Percentiles rank a stretch among this genome's conserved stretches.
Conservation (phyloP, 1,139 yeast species). For the Geotrichum australiense region DNA sequence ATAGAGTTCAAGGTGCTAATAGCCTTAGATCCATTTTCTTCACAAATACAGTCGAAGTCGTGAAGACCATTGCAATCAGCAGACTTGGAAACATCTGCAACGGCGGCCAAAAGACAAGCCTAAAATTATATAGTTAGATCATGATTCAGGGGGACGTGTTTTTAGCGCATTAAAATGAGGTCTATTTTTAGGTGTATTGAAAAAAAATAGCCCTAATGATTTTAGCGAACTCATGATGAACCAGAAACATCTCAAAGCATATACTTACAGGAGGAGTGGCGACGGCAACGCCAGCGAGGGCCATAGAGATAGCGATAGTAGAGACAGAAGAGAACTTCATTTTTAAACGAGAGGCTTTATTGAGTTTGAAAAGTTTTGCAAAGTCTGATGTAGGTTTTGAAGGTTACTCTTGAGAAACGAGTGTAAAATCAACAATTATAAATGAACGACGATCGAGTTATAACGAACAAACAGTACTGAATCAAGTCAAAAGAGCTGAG, state of each 20-base stretch:
- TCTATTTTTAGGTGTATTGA: too few relatives aligned
- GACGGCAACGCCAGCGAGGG: conserved; percentile 31
- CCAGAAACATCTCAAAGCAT: too few relatives aligned
- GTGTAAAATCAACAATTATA: too few relatives aligned
- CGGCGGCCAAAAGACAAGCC: conserved; percentile 87
- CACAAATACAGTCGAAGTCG: conserved; percentile 61
- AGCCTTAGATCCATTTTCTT: conserved; percentile 44
- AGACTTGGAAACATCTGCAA: conserved; percentile 55
- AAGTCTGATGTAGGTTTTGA: not conserved
- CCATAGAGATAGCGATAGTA: conserved; percentile 41
- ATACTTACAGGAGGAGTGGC: conserved; percentile 51
- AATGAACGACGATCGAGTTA: too few relatives aligned
- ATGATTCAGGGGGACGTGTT: too few relatives aligned
- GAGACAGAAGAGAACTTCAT: conserved; percentile 41
- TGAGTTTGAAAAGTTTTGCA: not conserved
- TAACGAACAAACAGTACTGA: too few relatives aligned
- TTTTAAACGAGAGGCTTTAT: too few relatives aligned
- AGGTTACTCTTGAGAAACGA: too few relatives aligned
- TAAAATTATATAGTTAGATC: not conserved
- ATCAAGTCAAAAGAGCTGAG: not conserved
- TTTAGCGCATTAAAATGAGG: too few relatives aligned
- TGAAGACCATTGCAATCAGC: conserved; percentile 45
- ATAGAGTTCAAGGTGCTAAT: conserved; percentile 52
- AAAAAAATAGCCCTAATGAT: too few relatives aligned
- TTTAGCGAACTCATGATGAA: too few relatives aligned